Evolutionary conservation across 1,284 basidiomycete species (phyloP), one percentile per base, ranked within the genome.

Genomic region (Ustilago loliicola): DNA sequence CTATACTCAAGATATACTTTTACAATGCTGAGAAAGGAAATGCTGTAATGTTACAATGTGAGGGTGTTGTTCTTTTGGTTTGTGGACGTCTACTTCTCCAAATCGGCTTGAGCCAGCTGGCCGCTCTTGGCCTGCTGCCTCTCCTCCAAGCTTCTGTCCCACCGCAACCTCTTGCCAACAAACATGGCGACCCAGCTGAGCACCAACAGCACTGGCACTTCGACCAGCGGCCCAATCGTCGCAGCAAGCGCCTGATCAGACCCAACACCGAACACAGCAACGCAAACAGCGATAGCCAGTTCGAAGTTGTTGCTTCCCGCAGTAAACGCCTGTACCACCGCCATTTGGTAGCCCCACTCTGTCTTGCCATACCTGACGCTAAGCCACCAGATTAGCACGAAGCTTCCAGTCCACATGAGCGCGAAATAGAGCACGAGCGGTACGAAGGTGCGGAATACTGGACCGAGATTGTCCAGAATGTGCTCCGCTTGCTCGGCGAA

Each of bases 271-370:
- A 92, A 95, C 0, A 92, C 90, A 0, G 93, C 91, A 38, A 95
- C 92, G 2, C 91, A 90, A 2, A 95, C 91, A 0, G 94, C 94
- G 64, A 95, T 95, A 0, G 94, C 93, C 0, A 95, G 61, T 38
- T 87, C 87, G 67, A 87, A 89, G 76, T 90, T 90, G 84, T 89
- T 89, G 9, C 87, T 88, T 0, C 86, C 88, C 2, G 87, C 88
- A 0, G 89, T 89, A 73, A 89, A 89, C 15, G 83, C 71, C 90
- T 90, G 84, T 0, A 84, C 82, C 48, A 85, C 84, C 4, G 85
- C 83, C 80, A 83, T 83, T 68, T 87, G 82, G 64, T 87, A 86
- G 4, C 80, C 83, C 83, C 84, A 87, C 21, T 78, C 66, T 19
- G 47, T 56, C 61, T 75, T 69, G 13, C 80, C 82, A 54, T 81